These are phyloP conservation scores for Leptographium galeiforme DNA, from an alignment of 2,329 filamentous ascomycete genomes.

Conservation along the genomic window DNA sequence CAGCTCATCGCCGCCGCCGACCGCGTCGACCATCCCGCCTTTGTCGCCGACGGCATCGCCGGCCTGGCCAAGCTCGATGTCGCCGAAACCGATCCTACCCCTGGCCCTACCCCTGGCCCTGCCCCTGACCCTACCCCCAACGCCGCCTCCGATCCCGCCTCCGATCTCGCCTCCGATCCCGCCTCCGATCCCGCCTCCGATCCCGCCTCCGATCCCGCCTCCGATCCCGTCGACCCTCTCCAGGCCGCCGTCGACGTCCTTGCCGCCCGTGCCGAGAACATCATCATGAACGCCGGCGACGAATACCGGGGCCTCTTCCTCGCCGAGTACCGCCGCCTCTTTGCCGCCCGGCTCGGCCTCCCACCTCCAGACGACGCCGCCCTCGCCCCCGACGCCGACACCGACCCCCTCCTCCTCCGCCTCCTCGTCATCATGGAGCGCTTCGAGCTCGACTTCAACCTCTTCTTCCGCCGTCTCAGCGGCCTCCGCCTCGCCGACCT, in stretches of 20 bases:
- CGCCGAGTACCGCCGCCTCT: slow-evolving; percentile 75
- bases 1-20: slow-evolving; percentile 73
- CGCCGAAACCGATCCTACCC: background rate
- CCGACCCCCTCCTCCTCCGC: slow-evolving; percentile 69
- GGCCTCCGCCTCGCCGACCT: slow-evolving; percentile 48
- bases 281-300: slow-evolving; percentile 70
- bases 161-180: background rate
- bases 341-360: slow-evolving; percentile 69
- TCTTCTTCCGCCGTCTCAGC: slow-evolving; percentile 77
- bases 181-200: background rate
- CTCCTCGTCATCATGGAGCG: slow-evolving; percentile 69
- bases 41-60: slow-evolving; percentile 57
- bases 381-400: slow-evolving; percentile 50
- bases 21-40: slow-evolving; percentile 56
- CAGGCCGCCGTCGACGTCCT: slow-evolving; percentile 58
- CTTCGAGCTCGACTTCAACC: slow-evolving; percentile 81
- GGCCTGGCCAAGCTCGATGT: slow-evolving; percentile 7
- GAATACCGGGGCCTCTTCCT: slow-evolving; percentile 85
- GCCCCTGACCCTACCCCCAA: background rate
- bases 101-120: background rate
- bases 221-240: slow-evolving; percentile 25
- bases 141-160: background rate
- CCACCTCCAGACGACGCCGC: background rate
- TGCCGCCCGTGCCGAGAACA: slow-evolving; percentile 63
- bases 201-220: background rate